phyloP scores from a whole-genome alignment of 140 eudicot genomes.

The Anethum foeniculum region DNA sequence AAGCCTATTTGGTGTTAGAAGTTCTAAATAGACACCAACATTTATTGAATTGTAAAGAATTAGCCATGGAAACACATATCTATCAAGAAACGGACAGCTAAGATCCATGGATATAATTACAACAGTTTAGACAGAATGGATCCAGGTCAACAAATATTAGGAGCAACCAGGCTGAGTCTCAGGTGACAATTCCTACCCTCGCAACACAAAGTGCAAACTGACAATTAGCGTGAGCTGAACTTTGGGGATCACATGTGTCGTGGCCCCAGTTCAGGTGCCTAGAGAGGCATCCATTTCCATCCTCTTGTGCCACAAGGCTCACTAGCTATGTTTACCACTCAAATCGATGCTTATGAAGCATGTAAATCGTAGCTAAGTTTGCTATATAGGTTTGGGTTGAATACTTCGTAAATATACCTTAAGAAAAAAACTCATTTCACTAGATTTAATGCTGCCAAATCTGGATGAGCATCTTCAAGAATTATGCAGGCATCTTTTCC shows the following conservation, averaged over 20 bases:
- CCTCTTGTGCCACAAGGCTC: background rate
- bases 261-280: background rate
- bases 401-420: conserved; percentile 30
- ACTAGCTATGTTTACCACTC: background rate
- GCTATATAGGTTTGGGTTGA: background rate
- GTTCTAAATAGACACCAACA: background rate
- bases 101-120: background rate
- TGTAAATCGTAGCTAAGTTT: background rate
- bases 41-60: background rate
- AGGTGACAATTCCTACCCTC: background rate
- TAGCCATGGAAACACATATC: background rate
- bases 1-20: background rate
- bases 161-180: background rate
- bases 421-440: conserved; percentile 91
- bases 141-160: background rate
- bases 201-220: background rate
- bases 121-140: background rate
- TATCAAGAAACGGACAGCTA: background rate
- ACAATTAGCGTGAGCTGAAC: background rate
- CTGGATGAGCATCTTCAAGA: conserved; percentile 91
- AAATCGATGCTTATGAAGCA: background rate
- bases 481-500: conserved; percentile 92
- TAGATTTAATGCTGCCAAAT: conserved; percentile 77
- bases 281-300: background rate
- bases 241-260: background rate